A percentile compares a stretch with the other conserved stretches of the same genome.
These are phyloP conservation scores for Sclerotinia glacialis DNA, from an alignment of 2,329 filamentous ascomycete genomes.

Conservation along the genomic window DNA sequence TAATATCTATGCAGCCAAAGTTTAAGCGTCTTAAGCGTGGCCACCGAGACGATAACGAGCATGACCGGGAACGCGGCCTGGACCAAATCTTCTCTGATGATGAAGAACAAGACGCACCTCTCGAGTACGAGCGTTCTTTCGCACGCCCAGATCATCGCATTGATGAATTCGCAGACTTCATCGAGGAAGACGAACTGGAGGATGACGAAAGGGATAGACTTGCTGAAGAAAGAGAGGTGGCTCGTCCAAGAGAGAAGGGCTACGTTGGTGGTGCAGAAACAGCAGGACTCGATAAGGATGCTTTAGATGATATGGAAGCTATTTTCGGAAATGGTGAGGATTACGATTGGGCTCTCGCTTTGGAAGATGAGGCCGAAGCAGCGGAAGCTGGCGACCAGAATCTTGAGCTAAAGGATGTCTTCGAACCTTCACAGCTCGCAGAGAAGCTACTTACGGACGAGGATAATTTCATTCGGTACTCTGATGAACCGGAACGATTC, in stretches of 20 bases:
- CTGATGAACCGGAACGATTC: slow-evolving; percentile 90
- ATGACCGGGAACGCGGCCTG: slow-evolving; percentile 67
- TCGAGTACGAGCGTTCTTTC: slow-evolving; percentile 44
- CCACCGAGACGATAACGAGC: slow-evolving; percentile 70
- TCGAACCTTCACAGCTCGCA: slow-evolving; percentile 90
- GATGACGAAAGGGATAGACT: slow-evolving; percentile 80
- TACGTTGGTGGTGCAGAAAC: slow-evolving; percentile 71
- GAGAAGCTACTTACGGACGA: slow-evolving; percentile 95
- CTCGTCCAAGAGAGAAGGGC: slow-evolving; percentile 70
- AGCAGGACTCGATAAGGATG: slow-evolving; percentile 83
- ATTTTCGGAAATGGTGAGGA: slow-evolving; percentile 96
- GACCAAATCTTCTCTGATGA: slow-evolving; percentile 96
- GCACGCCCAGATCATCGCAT: slow-evolving; percentile 51
- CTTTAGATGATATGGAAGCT: slow-evolving; percentile 90
- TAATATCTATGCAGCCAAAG: slow-evolving; percentile 60
- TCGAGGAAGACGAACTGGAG: slow-evolving; percentile 90
- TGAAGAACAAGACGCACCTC: slow-evolving; percentile 67
- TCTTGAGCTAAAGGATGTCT: slow-evolving; percentile 94
- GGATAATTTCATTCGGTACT: slow-evolving; percentile 84
- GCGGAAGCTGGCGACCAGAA: slow-evolving; percentile 75
- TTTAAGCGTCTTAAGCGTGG: slow-evolving; percentile 97
- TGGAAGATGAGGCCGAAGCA: slow-evolving; percentile 83
- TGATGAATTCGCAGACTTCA: slow-evolving; percentile 92
- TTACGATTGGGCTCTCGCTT: slow-evolving; percentile 88
- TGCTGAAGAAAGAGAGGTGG: slow-evolving; percentile 84